Base-by-base conservation (phyloP, 1,284 basidiomycete species). In the Puccinia hordei region DNA sequence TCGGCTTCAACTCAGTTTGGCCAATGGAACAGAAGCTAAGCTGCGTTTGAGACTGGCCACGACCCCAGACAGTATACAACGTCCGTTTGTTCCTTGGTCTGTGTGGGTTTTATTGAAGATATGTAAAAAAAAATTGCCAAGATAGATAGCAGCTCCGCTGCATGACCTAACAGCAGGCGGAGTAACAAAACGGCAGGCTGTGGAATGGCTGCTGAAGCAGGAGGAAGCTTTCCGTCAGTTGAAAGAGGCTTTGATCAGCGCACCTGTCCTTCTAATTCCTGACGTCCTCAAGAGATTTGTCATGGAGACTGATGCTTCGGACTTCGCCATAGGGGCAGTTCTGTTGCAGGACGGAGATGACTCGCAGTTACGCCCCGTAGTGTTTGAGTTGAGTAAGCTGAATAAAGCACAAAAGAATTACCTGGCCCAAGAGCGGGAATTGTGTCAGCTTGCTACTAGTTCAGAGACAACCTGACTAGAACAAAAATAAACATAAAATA, bases 1-100 rank as follows among this genome's bases (percentile, higher is more conserved):
- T 89, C 38, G 72, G 72, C 0, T 19, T 82, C 0, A 80, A 85
- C 1, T 84, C 85, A 8, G 81, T 89, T 19, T 38, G 57, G 0
- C 88, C 89, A 87, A 85, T 87, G 74, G 82, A 83, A 0, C 82
- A 74, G 0, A 89, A 89, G 82, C 80, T 89, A 0, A 38, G 84
- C 1, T 83, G 84, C 0, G 85, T 89, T 57, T 27, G 65, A 0
- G 77, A 84, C 6, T 89, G 88, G 88, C 86, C 86, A 0, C 30
- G 38, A 0, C 88, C 88, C 0, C 81, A 61, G 0, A 83, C 77
- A 0, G 81, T 87, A 19, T 82, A 83, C 49, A 83, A 87, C 12
- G 68, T 87, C n/a, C 85, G 86, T 77, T 82, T 80, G 2, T 87
- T 87, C 84, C 82, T 87, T 17, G 86, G 87, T 38, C 85, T 87